These are phyloP conservation scores for Gossypium stocksii DNA, from an alignment of 345 rosid genomes.

Conservation along the genomic window DNA sequence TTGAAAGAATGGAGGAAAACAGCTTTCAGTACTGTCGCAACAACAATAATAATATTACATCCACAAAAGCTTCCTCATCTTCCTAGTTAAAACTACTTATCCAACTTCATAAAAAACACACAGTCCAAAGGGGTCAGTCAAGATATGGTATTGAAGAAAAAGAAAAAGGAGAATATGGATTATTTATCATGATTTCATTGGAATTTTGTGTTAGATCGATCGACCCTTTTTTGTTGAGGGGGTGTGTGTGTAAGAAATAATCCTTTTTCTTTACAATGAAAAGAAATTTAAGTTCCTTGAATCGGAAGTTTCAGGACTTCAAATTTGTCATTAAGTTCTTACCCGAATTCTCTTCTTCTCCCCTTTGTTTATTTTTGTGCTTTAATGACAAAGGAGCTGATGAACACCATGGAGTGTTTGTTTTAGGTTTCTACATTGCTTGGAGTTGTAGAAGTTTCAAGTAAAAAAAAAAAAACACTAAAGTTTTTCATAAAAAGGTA, in stretches of 20 bases:
- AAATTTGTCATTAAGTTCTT: background rate
- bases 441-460: too few relatives aligned
- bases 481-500: too few relatives aligned
- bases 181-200: constrained; percentile 1
- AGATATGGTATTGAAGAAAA: background rate
- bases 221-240: background rate
- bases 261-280: background rate
- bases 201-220: background rate
- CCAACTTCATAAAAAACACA: background rate
- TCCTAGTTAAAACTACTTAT: background rate
- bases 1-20: constrained; percentile 69
- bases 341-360: background rate
- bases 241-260: background rate
- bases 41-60: background rate
- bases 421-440: too few relatives aligned
- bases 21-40: constrained; percentile 51
- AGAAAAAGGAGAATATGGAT: background rate
- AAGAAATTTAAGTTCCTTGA: constrained; percentile 3
- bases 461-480: too few relatives aligned
- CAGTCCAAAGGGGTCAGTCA: background rate
- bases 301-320: background rate
- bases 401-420: too few relatives aligned
- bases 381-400: too few relatives aligned
- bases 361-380: background rate
- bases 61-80: background rate